A percentile compares a stretch with the other conserved stretches of the same genome.
Evolutionary conservation across 306 rosid genomes (phyloP).

Genomic region (Gastrolobium bilobum): DNA sequence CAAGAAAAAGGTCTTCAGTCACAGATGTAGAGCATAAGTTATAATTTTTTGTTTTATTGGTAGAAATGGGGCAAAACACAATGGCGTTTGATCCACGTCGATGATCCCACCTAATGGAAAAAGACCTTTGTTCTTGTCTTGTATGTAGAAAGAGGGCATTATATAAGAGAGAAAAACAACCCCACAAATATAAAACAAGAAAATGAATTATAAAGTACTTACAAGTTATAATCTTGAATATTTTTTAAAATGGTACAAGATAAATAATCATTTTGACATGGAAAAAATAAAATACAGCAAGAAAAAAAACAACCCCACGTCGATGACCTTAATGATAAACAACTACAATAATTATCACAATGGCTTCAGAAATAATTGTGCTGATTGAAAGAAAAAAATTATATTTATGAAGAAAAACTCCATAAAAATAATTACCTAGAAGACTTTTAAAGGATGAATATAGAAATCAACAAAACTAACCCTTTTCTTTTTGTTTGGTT

Average conservation of each 20-base stretch:
- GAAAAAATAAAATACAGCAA: background rate
- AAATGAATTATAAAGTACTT: slow-evolving; percentile 19
- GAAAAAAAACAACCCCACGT: too few relatives aligned
- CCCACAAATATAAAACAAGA: background rate
- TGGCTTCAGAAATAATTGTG: background rate
- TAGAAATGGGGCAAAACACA: slow-evolving; percentile 8
- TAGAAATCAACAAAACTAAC: slow-evolving; percentile 61
- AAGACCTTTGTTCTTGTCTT: background rate
- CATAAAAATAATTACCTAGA: background rate
- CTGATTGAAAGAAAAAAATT: background rate
- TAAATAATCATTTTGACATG: background rate
- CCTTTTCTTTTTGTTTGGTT: slow-evolving; percentile 80
- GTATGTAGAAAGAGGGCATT: background rate
- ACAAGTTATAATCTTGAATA: slow-evolving; percentile 5
- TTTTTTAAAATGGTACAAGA: slow-evolving; percentile 4
- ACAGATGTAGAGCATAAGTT: background rate
- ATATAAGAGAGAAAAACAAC: background rate
- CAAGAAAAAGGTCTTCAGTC: slow-evolving; percentile 3
- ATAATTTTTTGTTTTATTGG: background rate
- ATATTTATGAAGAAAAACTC: background rate
- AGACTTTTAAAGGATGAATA: background rate
- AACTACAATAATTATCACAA: background rate
- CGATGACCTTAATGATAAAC: background rate
- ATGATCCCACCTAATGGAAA: background rate
- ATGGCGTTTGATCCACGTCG: background rate